Evolutionary conservation across 208 protist genomes (phyloP).

Genomic region (Acanthamoeba sp.): DNA sequence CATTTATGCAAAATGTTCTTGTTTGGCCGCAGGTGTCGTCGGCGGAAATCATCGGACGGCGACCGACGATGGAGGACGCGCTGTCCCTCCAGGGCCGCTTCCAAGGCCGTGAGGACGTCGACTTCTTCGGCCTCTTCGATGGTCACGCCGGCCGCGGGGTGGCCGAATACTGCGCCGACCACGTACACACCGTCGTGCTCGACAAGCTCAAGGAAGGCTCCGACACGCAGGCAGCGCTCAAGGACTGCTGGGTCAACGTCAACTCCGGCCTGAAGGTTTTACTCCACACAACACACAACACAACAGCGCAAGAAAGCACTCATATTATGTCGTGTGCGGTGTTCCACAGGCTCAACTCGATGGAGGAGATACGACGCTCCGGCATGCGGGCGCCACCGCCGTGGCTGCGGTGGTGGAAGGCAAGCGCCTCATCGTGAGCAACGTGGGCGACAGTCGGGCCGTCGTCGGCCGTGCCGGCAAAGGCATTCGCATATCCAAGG

Average conservation of each 20-base stretch:
- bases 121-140: slow-evolving; percentile 73
- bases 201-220: slow-evolving; percentile 27
- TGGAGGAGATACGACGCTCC: background rate
- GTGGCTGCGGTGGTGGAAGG: slow-evolving; percentile 65
- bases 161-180: slow-evolving; percentile 63
- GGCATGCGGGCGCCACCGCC: slow-evolving; percentile 80
- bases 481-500: slow-evolving; percentile 78
- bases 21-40: slow-evolving; percentile 19
- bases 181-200: slow-evolving; percentile 47
- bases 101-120: slow-evolving; percentile 52
- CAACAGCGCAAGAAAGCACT: too few relatives aligned
- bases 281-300: background rate
- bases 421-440: slow-evolving; percentile 75
- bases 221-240: background rate
- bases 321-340: too few relatives aligned
- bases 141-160: slow-evolving; percentile 74
- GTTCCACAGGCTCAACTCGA: background rate
- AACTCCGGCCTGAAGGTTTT: slow-evolving; percentile 28
- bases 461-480: slow-evolving; percentile 70
- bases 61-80: slow-evolving; percentile 73
- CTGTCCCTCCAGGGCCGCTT: slow-evolving; percentile 53
- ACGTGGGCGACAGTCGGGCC: slow-evolving; percentile 84
- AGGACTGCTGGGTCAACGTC: slow-evolving; percentile 44
- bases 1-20: background rate
- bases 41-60: slow-evolving; percentile 68